Base-by-base conservation (phyloP, 1,139 yeast species). In the Hansenula lynferdii region DNA sequence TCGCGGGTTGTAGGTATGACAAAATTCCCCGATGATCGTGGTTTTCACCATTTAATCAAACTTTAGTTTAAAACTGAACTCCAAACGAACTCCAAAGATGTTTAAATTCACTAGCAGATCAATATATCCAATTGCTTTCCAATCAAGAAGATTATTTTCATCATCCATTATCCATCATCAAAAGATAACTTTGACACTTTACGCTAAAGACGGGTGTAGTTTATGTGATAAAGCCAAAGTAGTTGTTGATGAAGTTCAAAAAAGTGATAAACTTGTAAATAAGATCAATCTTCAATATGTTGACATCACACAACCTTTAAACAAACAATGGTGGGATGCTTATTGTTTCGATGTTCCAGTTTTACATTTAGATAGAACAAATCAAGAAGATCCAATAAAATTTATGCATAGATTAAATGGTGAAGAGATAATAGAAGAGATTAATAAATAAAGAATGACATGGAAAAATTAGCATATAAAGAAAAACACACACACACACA, bases 341-440 rank as follows among this genome's bases (percentile, higher is more conserved):
- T 90, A 89, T 53, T 84, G 95, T 47, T 87, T 80, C 59, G 97
- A 90, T 56, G 90, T 89, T 2, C 97, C 97, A 0, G 97, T 90
- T 0, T 60, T 87, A 29, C 96, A 89, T 55, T 68, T 86, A 15
- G 82, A 77, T 42, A 63, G 63, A 4, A 67, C 60, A 6, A 47
- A 49, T 5, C 69, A 67, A 35, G 61, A 56, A 28, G 65, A 71
- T 35, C 70, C 80, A 5, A 69, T 72, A 12, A 82, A 81, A 53
- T 77, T 82, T 55, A 86, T 87, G 90, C 97, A 89, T 61, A 72
- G 80, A 42, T 70, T 89, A 40, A 65, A 77, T 42, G 70, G 71
- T 37, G 75, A 74, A 11, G 79, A 83, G 48, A 62, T 86, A 5
- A 49, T 68, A 22, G 75, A 72, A 18, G 82, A 73, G 48, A 60